Evolutionary conservation across 805 yeast genomes (phyloP).

Genomic region (Ogataea zsoltii): DNA sequence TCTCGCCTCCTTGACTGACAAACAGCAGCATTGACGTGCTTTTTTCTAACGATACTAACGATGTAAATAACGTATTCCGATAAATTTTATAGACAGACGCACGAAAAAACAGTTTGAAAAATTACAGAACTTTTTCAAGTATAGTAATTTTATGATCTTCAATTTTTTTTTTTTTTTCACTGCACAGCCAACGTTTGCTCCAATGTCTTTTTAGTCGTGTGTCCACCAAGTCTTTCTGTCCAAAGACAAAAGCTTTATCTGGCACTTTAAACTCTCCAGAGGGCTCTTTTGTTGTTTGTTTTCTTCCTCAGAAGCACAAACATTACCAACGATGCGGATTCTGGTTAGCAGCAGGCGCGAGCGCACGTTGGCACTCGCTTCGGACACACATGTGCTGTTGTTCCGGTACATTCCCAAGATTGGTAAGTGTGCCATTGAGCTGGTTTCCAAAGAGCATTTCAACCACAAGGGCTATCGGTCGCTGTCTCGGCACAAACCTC

Average conservation of each 20-base stretch:
- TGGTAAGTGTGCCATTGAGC: constrained; percentile 50
- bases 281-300: background rate
- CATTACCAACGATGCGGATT: constrained; percentile 35
- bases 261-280: background rate
- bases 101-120: too few relatives aligned
- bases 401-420: constrained; percentile 41
- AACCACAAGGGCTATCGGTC: constrained; percentile 40
- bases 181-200: too few relatives aligned
- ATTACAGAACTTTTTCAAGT: too few relatives aligned
- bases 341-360: constrained; percentile 35
- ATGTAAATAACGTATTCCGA: too few relatives aligned
- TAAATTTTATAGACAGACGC: too few relatives aligned
- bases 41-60: too few relatives aligned
- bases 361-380: constrained; percentile 44
- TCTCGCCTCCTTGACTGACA: too few relatives aligned
- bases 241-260: background rate
- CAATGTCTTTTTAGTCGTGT: constrained; percentile 17
- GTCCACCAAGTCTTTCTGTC: constrained; percentile 1
- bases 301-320: background rate
- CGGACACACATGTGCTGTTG: constrained; percentile 45
- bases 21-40: too few relatives aligned
- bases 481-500: constrained; percentile 45
- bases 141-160: too few relatives aligned
- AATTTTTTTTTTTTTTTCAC: background rate
- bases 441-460: constrained; percentile 41